Percentiles rank a stretch among this genome's conserved stretches.
Conservation (phyloP, 192 early-diverging fungal genomes). For the Thamnidium elegans region DNA sequence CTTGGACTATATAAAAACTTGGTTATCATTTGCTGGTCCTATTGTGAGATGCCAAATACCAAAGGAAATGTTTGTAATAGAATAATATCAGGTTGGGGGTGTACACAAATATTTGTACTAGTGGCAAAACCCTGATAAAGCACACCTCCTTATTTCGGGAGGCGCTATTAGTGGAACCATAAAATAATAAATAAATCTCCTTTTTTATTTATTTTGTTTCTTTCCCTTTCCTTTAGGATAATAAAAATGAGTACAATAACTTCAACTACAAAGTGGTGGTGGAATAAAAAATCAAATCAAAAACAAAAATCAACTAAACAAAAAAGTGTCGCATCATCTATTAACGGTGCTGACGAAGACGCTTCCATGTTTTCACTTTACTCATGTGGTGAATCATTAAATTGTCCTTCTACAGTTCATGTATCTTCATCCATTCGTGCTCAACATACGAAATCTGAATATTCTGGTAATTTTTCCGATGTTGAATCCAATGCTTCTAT, state of each 20-base stretch:
- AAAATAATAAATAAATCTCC: neutral
- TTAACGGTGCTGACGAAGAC: constrained; percentile 11
- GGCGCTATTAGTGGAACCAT: neutral
- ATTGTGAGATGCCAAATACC: constrained; percentile 14
- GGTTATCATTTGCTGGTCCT: constrained; percentile 27
- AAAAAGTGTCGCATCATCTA: neutral
- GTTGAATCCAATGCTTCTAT: constrained; percentile 19
- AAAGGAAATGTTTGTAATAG: constrained; percentile 1
- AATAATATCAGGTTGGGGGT: too few relatives aligned
- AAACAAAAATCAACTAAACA: neutral
- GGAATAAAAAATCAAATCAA: constrained; percentile 3
- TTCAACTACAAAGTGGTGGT: constrained; percentile 14
- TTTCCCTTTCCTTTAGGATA: neutral
- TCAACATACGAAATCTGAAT: constrained; percentile 13
- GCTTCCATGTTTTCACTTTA: constrained; percentile 9
- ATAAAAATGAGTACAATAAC: neutral
- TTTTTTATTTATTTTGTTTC: neutral
- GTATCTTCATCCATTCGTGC: neutral
- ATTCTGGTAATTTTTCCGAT: constrained; percentile 15
- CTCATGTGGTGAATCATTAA: neutral
- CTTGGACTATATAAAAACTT: constrained; percentile 16
- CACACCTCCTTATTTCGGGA: neutral
- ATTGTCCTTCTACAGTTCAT: neutral
- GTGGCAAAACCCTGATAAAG: neutral
- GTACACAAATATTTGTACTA: too few relatives aligned